Evolutionary conservation across 495 filamentous ascomycete genomes (phyloP), one percentile per base, ranked within the genome.

Genomic region (Astrothelium macrocarpum): DNA sequence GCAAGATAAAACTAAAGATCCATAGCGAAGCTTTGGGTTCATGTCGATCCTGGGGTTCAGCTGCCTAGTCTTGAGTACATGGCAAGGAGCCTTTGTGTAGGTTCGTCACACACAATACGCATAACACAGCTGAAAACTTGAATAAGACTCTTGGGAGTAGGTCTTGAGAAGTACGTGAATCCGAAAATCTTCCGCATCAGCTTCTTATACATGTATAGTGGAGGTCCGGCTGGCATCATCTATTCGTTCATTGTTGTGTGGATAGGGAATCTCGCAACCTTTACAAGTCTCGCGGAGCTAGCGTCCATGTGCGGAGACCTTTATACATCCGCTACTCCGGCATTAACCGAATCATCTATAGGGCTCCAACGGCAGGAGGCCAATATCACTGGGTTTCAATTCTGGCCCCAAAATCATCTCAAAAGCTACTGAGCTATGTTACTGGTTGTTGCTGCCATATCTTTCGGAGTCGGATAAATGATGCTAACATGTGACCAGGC

Each of bases 11-110:
- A 39, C 5, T 14, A 39, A 14, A 5, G 34, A 12, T 61, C 32
- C 9, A 42, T 58, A 77, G 79, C 77, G 80, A 20, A 80, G 76
- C 59, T 81, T 79, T 59, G 76, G 77, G 0, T 71, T 79, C 59
- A 67, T 81, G 59, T 76, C 77, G 2, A 80, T 80, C 59, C 60
- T 81, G 29, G 79, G 77, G 0, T 82, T 83, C 53, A 77, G 76
- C 34, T 79, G 76, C 60, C 79, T 78, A 0, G 76, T 81, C 60
- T 70, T 82, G 59, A 73, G 75, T 23, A 82, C 80, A 10, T 81
- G 80, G 79, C 14, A 5, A 14, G 34, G 34, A 39, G 5, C 34
- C 5, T 39, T 5, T 39, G 14, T 39, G 34, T 39, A 5, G 14
- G 34, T 39, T 39, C 34, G 5, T 39, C 34, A 14, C 5, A 39